Conservation (phyloP, 495 filamentous ascomycete genomes). For the Daldinia grandis region DNA sequence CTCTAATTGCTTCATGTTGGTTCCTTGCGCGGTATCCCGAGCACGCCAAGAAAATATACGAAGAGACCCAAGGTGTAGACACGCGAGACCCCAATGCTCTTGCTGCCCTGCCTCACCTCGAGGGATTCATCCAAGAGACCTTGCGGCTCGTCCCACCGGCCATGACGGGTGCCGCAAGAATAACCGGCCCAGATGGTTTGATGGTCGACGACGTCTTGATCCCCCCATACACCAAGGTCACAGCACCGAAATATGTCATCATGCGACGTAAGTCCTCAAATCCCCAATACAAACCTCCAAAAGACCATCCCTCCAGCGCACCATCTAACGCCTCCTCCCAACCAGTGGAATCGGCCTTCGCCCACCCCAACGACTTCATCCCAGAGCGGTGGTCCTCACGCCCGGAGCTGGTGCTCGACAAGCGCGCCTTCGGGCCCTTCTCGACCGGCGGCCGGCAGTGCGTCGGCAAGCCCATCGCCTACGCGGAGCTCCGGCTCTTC, state of each 20-base stretch:
- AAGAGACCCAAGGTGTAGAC: constrained; percentile 8
- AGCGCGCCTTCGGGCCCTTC: constrained; percentile 48
- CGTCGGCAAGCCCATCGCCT: constrained; percentile 6
- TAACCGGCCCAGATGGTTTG: constrained; percentile 50
- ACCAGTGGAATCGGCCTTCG: constrained; percentile 39
- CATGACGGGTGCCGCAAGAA: constrained; percentile 46
- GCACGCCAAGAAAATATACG: constrained; percentile 16
- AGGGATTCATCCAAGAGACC: constrained; percentile 56
- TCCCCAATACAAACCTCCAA: not conserved
- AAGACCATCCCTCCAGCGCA: too few relatives aligned
- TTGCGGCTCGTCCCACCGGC: constrained; percentile 56
- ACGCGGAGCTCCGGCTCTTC: constrained; percentile 3
- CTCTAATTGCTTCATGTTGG: not conserved
- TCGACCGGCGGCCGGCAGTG: constrained; percentile 24
- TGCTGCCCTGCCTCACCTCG: constrained; percentile 29
- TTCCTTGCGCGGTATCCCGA: constrained; percentile 24
- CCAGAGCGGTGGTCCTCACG: constrained; percentile 56
- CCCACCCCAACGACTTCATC: constrained; percentile 48
- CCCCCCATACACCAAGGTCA: constrained; percentile 42
- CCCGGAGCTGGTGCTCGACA: constrained; percentile 51
- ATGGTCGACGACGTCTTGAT: constrained; percentile 53
- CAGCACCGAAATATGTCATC: constrained; percentile 36
- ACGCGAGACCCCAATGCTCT: not conserved
- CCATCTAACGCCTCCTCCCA: too few relatives aligned
- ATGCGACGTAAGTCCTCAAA: constrained; percentile 17